These are phyloP conservation scores for Gossypium arboreum DNA, from an alignment of 345 rosid genomes.

Conservation along the genomic window DNA sequence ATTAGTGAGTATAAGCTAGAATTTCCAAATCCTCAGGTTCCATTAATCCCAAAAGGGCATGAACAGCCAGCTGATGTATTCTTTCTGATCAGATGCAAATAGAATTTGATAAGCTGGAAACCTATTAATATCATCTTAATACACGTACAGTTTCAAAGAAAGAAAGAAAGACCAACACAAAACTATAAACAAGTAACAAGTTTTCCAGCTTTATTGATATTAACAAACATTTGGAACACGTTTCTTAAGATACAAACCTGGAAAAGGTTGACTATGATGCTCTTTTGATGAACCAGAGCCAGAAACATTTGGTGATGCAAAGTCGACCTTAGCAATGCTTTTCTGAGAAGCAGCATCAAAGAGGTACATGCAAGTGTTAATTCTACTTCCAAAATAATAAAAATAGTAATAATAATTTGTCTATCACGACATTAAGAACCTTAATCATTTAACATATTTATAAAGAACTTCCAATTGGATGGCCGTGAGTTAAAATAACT, in stretches of 20 bases:
- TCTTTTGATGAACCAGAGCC: conserved; percentile 47
- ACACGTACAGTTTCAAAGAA: not conserved
- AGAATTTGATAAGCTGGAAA: not conserved
- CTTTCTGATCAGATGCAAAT: not conserved
- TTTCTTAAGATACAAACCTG: conserved; percentile 47
- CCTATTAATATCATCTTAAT: not conserved
- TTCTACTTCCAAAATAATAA: not conserved
- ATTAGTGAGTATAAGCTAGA: not conserved
- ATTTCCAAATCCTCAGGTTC: not conserved
- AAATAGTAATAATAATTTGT: not conserved
- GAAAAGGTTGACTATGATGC: conserved; percentile 32
- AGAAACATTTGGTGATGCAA: conserved; percentile 37
- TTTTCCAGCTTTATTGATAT: not conserved
- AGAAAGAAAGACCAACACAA: not conserved
- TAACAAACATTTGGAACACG: not conserved
- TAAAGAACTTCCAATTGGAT: not conserved
- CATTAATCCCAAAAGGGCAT: not conserved
- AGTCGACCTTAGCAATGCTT: conserved; percentile 24
- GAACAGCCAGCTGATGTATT: not conserved
- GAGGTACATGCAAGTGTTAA: not conserved
- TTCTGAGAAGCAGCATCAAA: conserved; percentile 30
- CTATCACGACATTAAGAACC: not conserved
- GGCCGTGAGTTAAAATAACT: conserved; percentile 7
- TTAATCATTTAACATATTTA: conserved; percentile 1
- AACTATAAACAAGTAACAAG: not conserved